Percentiles rank a stretch among this genome's conserved stretches.
phyloP scores from a whole-genome alignment of 2,329 filamentous ascomycete genomes.

The Stromatinia cepivora region DNA sequence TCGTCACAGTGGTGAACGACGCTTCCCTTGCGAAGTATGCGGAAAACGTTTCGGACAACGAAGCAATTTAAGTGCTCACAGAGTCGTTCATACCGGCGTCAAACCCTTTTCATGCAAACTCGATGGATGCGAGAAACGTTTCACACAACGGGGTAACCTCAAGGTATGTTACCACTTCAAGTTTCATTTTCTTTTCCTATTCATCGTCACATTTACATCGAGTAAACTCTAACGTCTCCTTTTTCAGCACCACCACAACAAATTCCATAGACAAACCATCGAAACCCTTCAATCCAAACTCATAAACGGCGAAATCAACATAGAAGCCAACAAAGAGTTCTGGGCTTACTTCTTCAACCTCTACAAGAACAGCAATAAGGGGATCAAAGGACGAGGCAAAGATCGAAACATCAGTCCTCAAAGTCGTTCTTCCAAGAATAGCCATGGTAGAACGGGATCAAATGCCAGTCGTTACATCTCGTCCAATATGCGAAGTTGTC shows the following conservation, averaged over 20 bases:
- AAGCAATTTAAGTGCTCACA: slow-evolving; percentile 10
- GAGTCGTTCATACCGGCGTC: slow-evolving; percentile 27
- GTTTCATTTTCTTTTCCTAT: background rate
- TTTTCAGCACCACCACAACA: slow-evolving; percentile 41
- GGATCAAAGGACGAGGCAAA: slow-evolving; percentile 93
- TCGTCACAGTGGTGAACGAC: slow-evolving; percentile 13
- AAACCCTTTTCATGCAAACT: slow-evolving; percentile 57
- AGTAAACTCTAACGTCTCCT: background rate
- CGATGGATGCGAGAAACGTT: slow-evolving; percentile 71
- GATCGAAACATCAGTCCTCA: slow-evolving; percentile 62
- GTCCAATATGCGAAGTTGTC: slow-evolving; percentile 24
- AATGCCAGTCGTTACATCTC: slow-evolving; percentile 10
- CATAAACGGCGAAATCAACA: slow-evolving; percentile 61
- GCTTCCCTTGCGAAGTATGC: slow-evolving; percentile 6
- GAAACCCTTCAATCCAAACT: slow-evolving; percentile 66
- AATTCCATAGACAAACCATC: slow-evolving; percentile 80
- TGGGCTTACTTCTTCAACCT: slow-evolving; percentile 81
- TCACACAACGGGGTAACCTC: slow-evolving; percentile 88
- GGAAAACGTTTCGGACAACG: slow-evolving; percentile 9
- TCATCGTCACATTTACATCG: background rate
- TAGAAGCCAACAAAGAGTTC: slow-evolving; percentile 69
- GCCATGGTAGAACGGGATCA: background rate
- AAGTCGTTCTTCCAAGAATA: background rate
- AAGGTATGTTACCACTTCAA: slow-evolving; percentile 56
- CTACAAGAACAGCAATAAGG: slow-evolving; percentile 99